Evolutionary conservation across 495 filamentous ascomycete genomes (phyloP).

Genomic region (Xylaria flabelliformis): DNA sequence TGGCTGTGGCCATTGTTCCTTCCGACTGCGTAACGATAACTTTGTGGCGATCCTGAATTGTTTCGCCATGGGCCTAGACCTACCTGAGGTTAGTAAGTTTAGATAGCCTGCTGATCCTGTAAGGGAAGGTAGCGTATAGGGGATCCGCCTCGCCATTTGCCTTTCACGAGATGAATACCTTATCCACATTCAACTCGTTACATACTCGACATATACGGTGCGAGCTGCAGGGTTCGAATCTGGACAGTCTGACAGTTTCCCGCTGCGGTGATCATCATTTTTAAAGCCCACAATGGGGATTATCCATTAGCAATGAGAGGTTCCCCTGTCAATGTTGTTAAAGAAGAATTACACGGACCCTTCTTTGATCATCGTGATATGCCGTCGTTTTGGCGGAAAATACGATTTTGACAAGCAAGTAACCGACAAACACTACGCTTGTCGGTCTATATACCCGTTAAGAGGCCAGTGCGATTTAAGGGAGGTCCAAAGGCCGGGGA

Average conservation of each 20-base stretch:
- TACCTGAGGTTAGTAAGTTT: neutral
- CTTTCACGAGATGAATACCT: neutral
- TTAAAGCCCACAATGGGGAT: neutral
- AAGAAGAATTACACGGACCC: neutral
- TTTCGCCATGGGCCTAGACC: neutral
- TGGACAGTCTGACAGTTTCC: neutral
- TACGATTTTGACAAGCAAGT: neutral
- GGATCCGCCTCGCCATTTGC: neutral
- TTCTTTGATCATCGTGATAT: neutral
- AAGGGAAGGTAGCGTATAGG: neutral
- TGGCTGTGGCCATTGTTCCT: neutral
- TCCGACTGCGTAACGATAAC: neutral
- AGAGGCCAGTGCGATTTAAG: neutral
- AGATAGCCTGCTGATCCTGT: neutral
- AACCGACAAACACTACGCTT: neutral
- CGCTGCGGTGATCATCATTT: neutral
- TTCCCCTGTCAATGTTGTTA: neutral
- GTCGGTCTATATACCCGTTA: neutral
- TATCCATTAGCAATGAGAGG: neutral
- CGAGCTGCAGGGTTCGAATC: neutral
- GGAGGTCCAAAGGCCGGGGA: neutral
- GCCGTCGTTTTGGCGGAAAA: neutral
- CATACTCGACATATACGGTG: neutral
- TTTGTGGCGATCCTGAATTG: neutral
- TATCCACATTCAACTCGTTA: neutral